Evolutionary conservation across 2,329 filamentous ascomycete species (phyloP), one percentile per base, ranked within the genome.

Genomic region (Venturia nashicola): DNA sequence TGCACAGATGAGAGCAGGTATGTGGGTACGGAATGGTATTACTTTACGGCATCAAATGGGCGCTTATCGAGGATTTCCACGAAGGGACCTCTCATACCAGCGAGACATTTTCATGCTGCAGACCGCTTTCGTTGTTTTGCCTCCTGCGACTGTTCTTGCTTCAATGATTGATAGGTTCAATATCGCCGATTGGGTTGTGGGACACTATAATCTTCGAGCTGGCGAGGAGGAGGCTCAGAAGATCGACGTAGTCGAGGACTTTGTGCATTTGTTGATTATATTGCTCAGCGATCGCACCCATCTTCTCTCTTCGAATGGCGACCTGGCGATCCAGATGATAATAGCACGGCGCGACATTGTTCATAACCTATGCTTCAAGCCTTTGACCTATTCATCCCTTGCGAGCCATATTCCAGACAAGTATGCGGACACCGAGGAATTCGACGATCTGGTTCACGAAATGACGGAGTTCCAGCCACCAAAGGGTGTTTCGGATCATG

Each of bases 21-120:
- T 97, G 86, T 99, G 95, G 94, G 93, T 99, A 67, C 86, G 94
- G 64, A 99, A 99, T 72, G 94, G 94, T 2, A 91, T 99, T 71
- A 97, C 93, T 70, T 82, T 99, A 61, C 86, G 93, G 46, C 94
- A 99, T 73, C 94, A 99, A 75, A 94, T 95, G 73, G 89, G 89
- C 62, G 94, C 92, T 20, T 99, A 99, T 73, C 87, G 91, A 18
- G 92, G 91, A 48, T 91, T 97, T 16, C 85, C 86, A 12, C 90
- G 95, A 70, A 83, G 94, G 68, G 94, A 99, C 74, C 89, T 97
- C 23, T 91, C 91, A 1, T 93, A 97, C 71, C 93, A 97, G 70
- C 86, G 94, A 65, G 95, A 99, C 72, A 89, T 99, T 55, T 96
- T 97, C 74, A 83, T 99, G 61, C 77, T 99, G 16, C 94, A 99